Evolutionary conservation across 345 rosid genomes (phyloP).

Genomic region (Zanthoxylum bungeanum): DNA sequence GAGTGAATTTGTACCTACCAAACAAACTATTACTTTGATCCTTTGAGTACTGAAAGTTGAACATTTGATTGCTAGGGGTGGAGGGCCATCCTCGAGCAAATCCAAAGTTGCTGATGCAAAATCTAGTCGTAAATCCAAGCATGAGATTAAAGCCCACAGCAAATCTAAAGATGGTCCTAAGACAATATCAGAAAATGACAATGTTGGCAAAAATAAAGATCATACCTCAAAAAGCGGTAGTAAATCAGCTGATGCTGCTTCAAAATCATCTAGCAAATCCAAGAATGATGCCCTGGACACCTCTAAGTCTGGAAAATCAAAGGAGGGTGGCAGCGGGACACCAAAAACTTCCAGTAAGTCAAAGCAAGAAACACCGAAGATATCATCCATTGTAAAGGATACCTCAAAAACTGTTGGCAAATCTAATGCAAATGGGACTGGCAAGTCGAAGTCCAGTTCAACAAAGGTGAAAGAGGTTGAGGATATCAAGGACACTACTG

Average conservation of each 20-base stretch:
- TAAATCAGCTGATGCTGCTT: conserved; percentile 34
- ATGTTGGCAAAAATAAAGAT: too few relatives aligned
- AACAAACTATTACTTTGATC: neutral
- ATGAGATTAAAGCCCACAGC: conserved; percentile 35
- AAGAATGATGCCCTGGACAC: conserved; percentile 34
- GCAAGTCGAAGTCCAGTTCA: conserved; percentile 48
- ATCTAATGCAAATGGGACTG: conserved; percentile 35
- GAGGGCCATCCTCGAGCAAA: conserved; percentile 66
- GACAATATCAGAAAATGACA: conserved; percentile 38
- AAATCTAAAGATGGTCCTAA: conserved; percentile 43
- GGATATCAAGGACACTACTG: conserved; percentile 40
- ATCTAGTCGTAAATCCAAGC: conserved; percentile 34
- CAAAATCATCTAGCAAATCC: conserved; percentile 38
- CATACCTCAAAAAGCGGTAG: conserved; percentile 36
- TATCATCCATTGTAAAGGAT: conserved; percentile 33
- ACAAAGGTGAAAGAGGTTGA: conserved; percentile 48
- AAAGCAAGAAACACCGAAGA: conserved; percentile 42
- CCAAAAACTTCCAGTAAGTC: conserved; percentile 34
- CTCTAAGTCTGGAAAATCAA: conserved; percentile 38
- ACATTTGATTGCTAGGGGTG: conserved; percentile 39
- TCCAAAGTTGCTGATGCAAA: conserved; percentile 27
- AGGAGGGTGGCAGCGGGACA: conserved; percentile 23
- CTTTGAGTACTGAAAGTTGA: conserved; percentile 13
- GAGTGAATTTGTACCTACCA: conserved; percentile 16
- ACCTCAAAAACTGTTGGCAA: conserved; percentile 39